Conservation (phyloP, 2,329 filamentous ascomycete genomes). For the Pseudogymnoascus sp. region DNA sequence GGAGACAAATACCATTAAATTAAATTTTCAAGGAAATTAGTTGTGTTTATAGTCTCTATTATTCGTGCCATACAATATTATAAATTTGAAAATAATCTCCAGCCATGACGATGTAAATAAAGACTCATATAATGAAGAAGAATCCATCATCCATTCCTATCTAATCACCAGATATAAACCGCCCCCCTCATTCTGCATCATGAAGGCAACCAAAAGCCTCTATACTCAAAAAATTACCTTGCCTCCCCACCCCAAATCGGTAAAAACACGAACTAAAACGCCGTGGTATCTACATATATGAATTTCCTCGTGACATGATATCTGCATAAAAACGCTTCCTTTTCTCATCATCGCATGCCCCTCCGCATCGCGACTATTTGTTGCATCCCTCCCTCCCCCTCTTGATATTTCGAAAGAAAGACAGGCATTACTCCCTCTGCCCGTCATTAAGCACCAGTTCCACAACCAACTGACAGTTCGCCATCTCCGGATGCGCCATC, state of each 20-base stretch:
- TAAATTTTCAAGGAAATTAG: not conserved
- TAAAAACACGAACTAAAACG: not conserved
- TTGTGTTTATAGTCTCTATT: not conserved
- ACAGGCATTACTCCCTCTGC: slow-evolving; percentile 35
- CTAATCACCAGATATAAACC: not conserved
- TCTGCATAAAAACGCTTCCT: not conserved
- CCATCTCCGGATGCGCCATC: slow-evolving; percentile 86
- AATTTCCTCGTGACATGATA: slow-evolving; percentile 1
- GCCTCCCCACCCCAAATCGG: not conserved
- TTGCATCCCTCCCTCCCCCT: not conserved
- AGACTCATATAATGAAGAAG: not conserved
- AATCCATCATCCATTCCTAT: slow-evolving; percentile 6
- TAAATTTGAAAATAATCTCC: not conserved
- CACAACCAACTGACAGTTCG: slow-evolving; percentile 77
- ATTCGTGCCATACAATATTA: not conserved
- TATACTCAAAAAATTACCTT: slow-evolving; percentile 1
- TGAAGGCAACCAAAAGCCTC: slow-evolving; percentile 4
- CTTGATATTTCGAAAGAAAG: not conserved
- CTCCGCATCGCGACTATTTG: not conserved
- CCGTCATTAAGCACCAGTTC: slow-evolving; percentile 91
- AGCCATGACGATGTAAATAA: not conserved
- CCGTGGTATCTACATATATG: slow-evolving; percentile 7
- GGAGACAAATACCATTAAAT: no score
- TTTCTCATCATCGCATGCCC: not conserved
- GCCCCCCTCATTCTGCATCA: not conserved